phyloP scores from a whole-genome alignment of 2,329 filamentous ascomycete genomes.

The Dactylellina cionopaga region DNA sequence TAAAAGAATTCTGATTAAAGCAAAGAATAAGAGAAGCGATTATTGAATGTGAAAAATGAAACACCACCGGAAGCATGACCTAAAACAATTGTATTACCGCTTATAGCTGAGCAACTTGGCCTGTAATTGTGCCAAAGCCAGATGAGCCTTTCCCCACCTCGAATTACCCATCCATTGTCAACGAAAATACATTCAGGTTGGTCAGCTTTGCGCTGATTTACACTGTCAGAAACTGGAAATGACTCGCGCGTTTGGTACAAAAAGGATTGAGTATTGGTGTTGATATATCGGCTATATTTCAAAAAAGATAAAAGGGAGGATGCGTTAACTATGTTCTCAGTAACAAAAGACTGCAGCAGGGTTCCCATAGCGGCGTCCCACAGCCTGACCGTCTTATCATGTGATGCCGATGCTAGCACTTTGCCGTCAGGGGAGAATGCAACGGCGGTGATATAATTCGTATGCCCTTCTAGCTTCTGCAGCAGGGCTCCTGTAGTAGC shows the following conservation, averaged over 20 bases:
- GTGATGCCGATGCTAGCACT: too few species aligned
- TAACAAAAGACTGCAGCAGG: not conserved
- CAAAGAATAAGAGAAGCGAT: too few species aligned
- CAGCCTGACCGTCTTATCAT: too few species aligned
- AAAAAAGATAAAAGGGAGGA: not conserved
- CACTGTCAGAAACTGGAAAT: not conserved
- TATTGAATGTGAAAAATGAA: too few species aligned
- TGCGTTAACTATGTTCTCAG: not conserved
- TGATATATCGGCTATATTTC: not conserved
- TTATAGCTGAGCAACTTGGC: not conserved
- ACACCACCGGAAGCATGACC: not conserved
- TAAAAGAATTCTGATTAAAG: too few species aligned
- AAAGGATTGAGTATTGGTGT: not conserved
- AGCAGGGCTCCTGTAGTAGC: not conserved
- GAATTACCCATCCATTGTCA: slow-evolving; percentile 15
- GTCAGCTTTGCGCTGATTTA: not conserved
- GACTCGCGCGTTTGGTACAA: not conserved
- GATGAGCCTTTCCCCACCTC: slow-evolving; percentile 9
- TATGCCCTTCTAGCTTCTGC: not conserved
- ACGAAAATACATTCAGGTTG: not conserved
- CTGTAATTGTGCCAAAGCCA: slow-evolving; percentile 22
- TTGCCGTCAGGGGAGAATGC: slow-evolving; percentile 96
- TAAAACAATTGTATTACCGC: not conserved
- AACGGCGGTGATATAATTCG: slow-evolving; percentile 89
- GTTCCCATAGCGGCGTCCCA: not conserved